These are phyloP conservation scores for Rhinocladiella similis DNA, from an alignment of 2,329 filamentous ascomycete genomes.

Conservation along the genomic window DNA sequence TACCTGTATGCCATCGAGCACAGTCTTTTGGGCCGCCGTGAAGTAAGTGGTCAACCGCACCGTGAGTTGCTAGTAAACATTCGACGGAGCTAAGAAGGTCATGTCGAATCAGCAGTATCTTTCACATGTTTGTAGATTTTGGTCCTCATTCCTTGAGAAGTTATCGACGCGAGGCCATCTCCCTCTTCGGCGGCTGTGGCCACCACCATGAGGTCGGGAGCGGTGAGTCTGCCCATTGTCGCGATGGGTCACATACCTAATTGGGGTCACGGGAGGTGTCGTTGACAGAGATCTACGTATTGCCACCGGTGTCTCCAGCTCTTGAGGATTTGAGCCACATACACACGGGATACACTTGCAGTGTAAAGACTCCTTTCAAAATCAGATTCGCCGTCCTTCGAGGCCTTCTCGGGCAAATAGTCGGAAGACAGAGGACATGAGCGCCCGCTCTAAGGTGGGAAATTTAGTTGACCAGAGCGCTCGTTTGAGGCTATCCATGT, in stretches of 20 bases:
- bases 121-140: constrained; percentile 3
- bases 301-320: no score
- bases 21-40: not conserved
- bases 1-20: not conserved
- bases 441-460: not conserved
- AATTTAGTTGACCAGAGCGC: not conserved
- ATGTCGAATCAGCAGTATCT: not conserved
- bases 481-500: not conserved
- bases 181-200: no score
- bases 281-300: no score
- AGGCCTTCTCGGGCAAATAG: not conserved
- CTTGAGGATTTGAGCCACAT: no score
- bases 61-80: not conserved
- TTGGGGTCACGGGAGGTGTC: no score
- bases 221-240: no score
- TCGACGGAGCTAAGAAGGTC: not conserved
- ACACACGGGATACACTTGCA: no score
- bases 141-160: not conserved
- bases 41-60: not conserved
- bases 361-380: no score
- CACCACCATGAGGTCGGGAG: no score
- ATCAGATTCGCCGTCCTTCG: not conserved
- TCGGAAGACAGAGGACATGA: not conserved
- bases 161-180: no score
- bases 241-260: no score